Base-by-base conservation (phyloP, 2,329 filamentous ascomycete species). In the Xylariaceae sp. region DNA sequence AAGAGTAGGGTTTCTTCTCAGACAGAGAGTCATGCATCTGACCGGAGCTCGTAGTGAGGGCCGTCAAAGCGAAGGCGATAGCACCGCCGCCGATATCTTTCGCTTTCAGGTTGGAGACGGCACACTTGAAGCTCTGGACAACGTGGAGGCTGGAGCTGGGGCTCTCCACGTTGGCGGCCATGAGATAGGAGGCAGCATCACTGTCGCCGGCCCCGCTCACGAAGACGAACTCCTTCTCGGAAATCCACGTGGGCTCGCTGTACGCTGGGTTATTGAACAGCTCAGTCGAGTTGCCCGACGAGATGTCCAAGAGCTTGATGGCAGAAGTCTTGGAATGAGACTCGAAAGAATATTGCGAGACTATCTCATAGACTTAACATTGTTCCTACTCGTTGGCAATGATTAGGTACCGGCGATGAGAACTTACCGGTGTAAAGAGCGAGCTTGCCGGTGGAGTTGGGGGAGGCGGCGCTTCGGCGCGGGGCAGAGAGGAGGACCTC, bases 291-390 rank as follows among this genome's bases (percentile, higher is more conserved):
- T 82, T 71, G 23, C 83, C 81, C 6, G 74, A 77, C 31, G 73
- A 66, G 42, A 88, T 70, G 50, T 90, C 79, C 28, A 95, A 66
- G 17, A 90, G 61, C 13, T 81, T 76, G 50, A 84, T 81, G 64
- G 88, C 81, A 43, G 69, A 72, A 4, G 72, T 75, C 57, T 82
- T 83, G 32, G 71, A 70, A 57, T 94, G 87, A 1, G 76, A 72
- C 27, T 83, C 71, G 61, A 95, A 95, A 4, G 80, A 89, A 61
- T 94, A 95, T 2, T 81, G 78, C 1, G 83, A 85, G 12, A 80
- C 69, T 81, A 59, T 8, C n/a, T n/a, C n/a, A n/a, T n/a, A n/a
- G n/a, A n/a, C n/a, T n/a, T n/a, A n/a, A n/a, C n/a, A n/a, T n/a
- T n/a, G n/a, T n/a, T n/a, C n/a, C n/a, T n/a, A n/a, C n/a, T n/a